Conservation (phyloP, 208 protist genomes). For the Trypanosoma theileri region DNA sequence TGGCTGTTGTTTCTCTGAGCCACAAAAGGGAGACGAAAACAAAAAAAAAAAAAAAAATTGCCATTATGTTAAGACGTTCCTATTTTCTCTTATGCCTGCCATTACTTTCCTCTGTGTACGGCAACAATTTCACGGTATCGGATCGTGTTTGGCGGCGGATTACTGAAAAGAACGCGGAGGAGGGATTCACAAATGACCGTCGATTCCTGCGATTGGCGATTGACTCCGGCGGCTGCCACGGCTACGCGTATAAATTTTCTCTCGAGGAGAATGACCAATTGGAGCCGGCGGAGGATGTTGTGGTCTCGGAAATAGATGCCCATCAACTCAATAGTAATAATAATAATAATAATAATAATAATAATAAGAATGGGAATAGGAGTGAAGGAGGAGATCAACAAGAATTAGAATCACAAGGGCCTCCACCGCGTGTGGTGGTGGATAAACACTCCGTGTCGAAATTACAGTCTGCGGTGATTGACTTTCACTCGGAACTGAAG, state of each 20-base stretch:
- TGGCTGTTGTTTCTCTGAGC: background rate
- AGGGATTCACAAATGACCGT: conserved; percentile 71
- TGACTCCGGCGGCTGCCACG: conserved; percentile 88
- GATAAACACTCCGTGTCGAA: conserved; percentile 73
- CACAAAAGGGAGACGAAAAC: conserved; percentile 4
- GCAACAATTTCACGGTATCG: conserved; percentile 71
- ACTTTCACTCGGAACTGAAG: conserved; percentile 90
- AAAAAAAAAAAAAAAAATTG: background rate
- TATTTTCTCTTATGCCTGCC: conserved; percentile 19
- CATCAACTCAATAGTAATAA: background rate
- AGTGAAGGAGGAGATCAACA: conserved; percentile 14
- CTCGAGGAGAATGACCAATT: conserved; percentile 55
- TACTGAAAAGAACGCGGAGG: conserved; percentile 66
- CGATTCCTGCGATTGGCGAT: conserved; percentile 81
- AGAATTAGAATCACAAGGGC: conserved; percentile 22
- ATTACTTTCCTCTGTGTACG: conserved; percentile 57
- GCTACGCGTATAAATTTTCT: conserved; percentile 87
- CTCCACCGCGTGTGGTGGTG: conserved; percentile 61
- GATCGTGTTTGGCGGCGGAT: conserved; percentile 74
- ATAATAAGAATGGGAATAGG: too few relatives aligned
- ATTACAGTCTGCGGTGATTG: conserved; percentile 69
- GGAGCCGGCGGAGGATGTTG: conserved; percentile 65
- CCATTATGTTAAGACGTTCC: conserved; percentile 21
- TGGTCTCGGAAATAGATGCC: conserved; percentile 61
- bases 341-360: background rate